phyloP scores from a whole-genome alignment of 768 basidiomycete genomes.

The Leucosporidium yakuticum region DNA sequence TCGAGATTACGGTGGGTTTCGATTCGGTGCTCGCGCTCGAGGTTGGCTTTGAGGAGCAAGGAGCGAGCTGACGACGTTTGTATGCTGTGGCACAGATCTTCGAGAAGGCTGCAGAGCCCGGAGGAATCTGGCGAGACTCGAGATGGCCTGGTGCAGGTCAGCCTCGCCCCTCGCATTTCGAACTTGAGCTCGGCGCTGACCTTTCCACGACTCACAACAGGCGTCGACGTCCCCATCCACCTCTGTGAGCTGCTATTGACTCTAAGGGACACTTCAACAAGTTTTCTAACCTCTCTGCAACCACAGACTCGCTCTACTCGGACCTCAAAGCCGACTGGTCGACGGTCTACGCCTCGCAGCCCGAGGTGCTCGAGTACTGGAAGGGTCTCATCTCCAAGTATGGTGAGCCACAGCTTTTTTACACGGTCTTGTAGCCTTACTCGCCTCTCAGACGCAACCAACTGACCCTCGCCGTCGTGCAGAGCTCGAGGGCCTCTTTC shows the following conservation, averaged over 20 bases:
- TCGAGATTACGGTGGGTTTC: constrained; percentile 12
- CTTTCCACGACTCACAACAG: constrained; percentile 17
- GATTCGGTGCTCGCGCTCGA: not conserved
- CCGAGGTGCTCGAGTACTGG: constrained; percentile 54
- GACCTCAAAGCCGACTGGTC: constrained; percentile 45
- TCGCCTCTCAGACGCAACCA: constrained; percentile 41
- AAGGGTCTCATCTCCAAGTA: constrained; percentile 47
- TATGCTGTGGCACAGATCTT: constrained; percentile 42
- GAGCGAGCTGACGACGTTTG: not conserved
- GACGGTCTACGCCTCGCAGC: constrained; percentile 50
- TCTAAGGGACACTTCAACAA: too few relatives aligned
- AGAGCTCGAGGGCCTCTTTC: constrained; percentile 49
- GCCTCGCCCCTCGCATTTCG: constrained; percentile 52
- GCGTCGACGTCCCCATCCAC: constrained; percentile 16
- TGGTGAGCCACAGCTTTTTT: not conserved
- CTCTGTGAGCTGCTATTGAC: not conserved
- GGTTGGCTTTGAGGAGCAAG: not conserved
- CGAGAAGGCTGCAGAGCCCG: constrained; percentile 8
- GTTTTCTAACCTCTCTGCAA: constrained; percentile 42
- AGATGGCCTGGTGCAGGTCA: constrained; percentile 28
- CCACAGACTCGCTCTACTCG: constrained; percentile 38
- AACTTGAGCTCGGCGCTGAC: constrained; percentile 29
- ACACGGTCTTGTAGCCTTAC: constrained; percentile 54
- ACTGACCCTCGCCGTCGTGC: not conserved
- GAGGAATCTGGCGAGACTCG: constrained; percentile 29